These are phyloP conservation scores for Lasiosphaeriaceae sp. DNA, from an alignment of 495 filamentous ascomycete species.

Conservation along the genomic window DNA sequence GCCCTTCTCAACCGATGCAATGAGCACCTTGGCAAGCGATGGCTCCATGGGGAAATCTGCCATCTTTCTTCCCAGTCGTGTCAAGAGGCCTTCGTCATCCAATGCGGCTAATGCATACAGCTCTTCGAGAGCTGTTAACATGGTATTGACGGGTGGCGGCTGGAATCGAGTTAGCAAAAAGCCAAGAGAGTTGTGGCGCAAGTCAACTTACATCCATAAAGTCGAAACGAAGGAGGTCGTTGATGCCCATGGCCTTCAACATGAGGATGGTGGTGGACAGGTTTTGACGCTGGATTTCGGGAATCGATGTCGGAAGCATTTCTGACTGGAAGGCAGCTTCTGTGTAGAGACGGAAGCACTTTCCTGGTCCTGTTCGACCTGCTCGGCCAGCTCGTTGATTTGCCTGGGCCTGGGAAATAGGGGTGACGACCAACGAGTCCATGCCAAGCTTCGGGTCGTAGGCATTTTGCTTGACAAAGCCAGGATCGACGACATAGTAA, in stretches of 20 bases:
- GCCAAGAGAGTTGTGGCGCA: background rate
- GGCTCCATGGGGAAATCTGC: slow-evolving; percentile 95
- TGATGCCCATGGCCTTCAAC: slow-evolving; percentile 99
- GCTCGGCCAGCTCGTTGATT: slow-evolving; percentile 92
- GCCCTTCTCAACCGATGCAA: slow-evolving; percentile 77
- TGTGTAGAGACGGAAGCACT: slow-evolving; percentile 94
- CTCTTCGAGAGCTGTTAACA: slow-evolving; percentile 94
- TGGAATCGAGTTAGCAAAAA: slow-evolving; percentile 9
- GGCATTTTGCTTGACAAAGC: slow-evolving; percentile 96
- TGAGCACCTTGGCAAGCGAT: slow-evolving; percentile 81
- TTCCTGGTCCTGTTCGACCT: slow-evolving; percentile 91
- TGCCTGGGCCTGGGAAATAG: slow-evolving; percentile 94
- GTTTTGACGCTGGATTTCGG: slow-evolving; percentile 96
- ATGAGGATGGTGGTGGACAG: slow-evolving; percentile 93
- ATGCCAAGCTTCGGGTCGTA: slow-evolving; percentile 97
- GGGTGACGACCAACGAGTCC: slow-evolving; percentile 92
- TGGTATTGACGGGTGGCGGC: slow-evolving; percentile 89
- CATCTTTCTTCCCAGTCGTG: slow-evolving; percentile 91
- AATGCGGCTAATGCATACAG: slow-evolving; percentile 88
- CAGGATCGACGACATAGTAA: slow-evolving; percentile 95
- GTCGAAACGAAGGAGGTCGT: slow-evolving; percentile 94
- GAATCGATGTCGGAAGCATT: slow-evolving; percentile 93
- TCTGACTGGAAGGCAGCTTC: slow-evolving; percentile 94
- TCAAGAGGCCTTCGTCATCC: slow-evolving; percentile 94
- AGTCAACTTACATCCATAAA: slow-evolving; percentile 78